Evolutionary conservation across 2,329 filamentous ascomycete species (phyloP).

Genomic region (Aspergillus piperis): DNA sequence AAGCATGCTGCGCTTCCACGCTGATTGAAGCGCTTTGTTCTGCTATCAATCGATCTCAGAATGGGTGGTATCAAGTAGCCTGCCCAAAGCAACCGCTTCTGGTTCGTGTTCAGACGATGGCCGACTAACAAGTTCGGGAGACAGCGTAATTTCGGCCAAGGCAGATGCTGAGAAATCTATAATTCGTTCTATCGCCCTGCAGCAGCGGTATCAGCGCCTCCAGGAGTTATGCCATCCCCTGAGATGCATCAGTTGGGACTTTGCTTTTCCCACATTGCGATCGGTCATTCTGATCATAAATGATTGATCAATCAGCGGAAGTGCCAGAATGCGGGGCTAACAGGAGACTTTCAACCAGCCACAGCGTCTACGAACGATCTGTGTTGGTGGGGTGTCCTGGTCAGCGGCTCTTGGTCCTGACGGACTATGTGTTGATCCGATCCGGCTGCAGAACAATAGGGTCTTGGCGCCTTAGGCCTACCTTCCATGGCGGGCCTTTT

Average conservation of each 20-base stretch:
- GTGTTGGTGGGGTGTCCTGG: conserved; percentile 8
- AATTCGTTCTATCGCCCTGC: neutral
- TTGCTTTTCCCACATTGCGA: conserved; percentile 1
- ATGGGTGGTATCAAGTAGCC: neutral
- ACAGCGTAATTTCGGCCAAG: neutral
- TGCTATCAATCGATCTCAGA: neutral
- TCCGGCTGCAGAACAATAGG: conserved; percentile 10
- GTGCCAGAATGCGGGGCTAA: neutral
- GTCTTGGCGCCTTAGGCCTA: neutral
- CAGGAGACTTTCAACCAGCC: conserved; percentile 3
- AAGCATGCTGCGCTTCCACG: neutral
- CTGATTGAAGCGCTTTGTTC: neutral
- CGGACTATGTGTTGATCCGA: conserved; percentile 5
- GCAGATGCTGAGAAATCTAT: neutral
- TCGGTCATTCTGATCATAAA: conserved; percentile 1
- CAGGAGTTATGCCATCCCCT: neutral
- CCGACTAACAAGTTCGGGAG: neutral
- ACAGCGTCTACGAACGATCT: conserved; percentile 3
- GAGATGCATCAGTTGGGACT: neutral
- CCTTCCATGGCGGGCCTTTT: neutral
- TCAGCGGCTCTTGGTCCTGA: neutral
- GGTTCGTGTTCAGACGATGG: neutral
- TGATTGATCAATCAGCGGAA: neutral
- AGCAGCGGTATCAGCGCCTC: neutral
- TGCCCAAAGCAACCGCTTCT: neutral